These are phyloP conservation scores for Boletus vinaceobasis DNA, from an alignment of 768 basidiomycete species.

Conservation along the genomic window DNA sequence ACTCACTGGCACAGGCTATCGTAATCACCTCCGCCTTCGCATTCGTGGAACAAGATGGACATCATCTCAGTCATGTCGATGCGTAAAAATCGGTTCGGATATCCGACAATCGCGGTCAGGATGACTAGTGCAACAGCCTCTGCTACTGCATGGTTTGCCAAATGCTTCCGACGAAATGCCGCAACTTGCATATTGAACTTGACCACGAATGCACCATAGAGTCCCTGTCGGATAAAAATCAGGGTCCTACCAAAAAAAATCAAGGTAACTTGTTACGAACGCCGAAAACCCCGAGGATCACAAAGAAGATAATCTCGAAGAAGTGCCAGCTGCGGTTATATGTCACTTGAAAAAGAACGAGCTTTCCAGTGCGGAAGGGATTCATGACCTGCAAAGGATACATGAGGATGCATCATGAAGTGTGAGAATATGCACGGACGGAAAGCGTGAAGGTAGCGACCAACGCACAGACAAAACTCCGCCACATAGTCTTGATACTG, in stretches of 20 bases:
- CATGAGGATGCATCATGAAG: slow-evolving; percentile 20
- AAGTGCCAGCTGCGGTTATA: slow-evolving; percentile 99
- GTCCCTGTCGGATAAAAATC: slow-evolving; percentile 54
- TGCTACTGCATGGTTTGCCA: slow-evolving; percentile 76
- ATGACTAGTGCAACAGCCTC: slow-evolving; percentile 88
- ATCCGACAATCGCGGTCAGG: slow-evolving; percentile 88
- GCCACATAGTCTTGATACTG: slow-evolving; percentile 98
- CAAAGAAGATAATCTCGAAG: slow-evolving; percentile 96
- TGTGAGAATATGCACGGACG: slow-evolving; percentile 48
- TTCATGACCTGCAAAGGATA: slow-evolving; percentile 77
- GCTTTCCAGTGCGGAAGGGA: slow-evolving; percentile 95
- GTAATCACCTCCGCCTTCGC: slow-evolving; percentile 89
- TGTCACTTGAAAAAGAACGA: slow-evolving; percentile 96
- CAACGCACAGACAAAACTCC: slow-evolving; percentile 94
- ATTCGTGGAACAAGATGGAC: slow-evolving; percentile 92
- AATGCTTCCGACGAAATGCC: slow-evolving; percentile 88
- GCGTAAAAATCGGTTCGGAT: slow-evolving; percentile 90
- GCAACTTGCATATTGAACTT: slow-evolving; percentile 96
- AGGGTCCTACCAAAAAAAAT: slow-evolving; percentile 1
- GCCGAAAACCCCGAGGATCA: slow-evolving; percentile 94
- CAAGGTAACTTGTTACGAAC: slow-evolving; percentile 42
- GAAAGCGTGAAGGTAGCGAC: slow-evolving; percentile 95
- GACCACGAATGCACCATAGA: slow-evolving; percentile 95
- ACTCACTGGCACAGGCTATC: slow-evolving; percentile 94
- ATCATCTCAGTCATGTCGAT: slow-evolving; percentile 98